Evolutionary conservation across 2,329 filamentous ascomycete species (phyloP), one percentile per base, ranked within the genome.

Genomic region (Amylocarpus encephaloides): DNA sequence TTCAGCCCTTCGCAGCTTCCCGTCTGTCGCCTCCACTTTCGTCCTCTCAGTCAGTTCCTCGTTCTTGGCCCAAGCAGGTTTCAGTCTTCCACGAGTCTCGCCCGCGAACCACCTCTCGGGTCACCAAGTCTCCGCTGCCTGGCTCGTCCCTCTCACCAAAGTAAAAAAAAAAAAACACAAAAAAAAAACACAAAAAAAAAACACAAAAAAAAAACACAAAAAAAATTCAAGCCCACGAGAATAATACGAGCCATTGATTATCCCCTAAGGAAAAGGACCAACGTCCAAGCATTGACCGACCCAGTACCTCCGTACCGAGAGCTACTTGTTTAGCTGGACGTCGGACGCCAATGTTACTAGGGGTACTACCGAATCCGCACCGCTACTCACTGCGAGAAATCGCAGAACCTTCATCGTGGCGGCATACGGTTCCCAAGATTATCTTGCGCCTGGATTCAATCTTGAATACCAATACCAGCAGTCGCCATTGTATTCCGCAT

Each of bases 361-460:
- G 35, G 48, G 43, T 42, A 35, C 50, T 46, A 43, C 40, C 49
- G 36, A 47, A 45, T 44, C 36, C 36, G 53, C 48, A 48, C 46
- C 51, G 45, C 48, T 49, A 50, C 42, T 49, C n/a, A 49, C 59
- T 60, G 59, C 58, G 60, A 60, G 47, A 43, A 43, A 46, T 62
- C 63, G 58, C 63, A 64, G 58, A 57, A 46, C 57, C 58, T 57
- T 55, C 61, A 61, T 51, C 54, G 61, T 65, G 61, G 63, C 62
- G 60, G 52, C 54, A 46, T 60, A 54, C 58, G 55, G 63, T 54
- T 57, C 52, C 52, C 59, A 62, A 56, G 56, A 46, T 34, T 63
- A 59, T 52, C 58, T 62, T 46, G 57, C 56, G 56, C 53, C 57
- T 39, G 58, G 50, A 43, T 60, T 63, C 48, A 59, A 62, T 38